Evolutionary conservation across 2,329 filamentous ascomycete species (phyloP).

Genomic region (Thielaviopsis punctulata): DNA sequence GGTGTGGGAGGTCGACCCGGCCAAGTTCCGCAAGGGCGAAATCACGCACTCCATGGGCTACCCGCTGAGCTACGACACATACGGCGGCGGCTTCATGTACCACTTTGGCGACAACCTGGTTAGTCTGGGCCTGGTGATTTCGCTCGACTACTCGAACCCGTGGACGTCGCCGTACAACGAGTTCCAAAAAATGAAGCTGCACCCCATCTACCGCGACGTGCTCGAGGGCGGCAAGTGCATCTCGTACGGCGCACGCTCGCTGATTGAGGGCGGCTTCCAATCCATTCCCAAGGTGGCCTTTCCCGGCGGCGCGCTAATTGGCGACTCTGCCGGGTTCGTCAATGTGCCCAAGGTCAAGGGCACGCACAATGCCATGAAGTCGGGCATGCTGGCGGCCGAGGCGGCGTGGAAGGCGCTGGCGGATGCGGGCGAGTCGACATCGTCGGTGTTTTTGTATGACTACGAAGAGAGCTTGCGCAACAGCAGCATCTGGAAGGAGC

Average conservation of each 20-base stretch:
- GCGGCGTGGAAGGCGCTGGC: slow-evolving; percentile 64
- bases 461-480: slow-evolving; percentile 81
- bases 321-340: slow-evolving; percentile 89
- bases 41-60: slow-evolving; percentile 87
- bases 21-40: slow-evolving; percentile 76
- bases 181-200: slow-evolving; percentile 97
- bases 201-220: slow-evolving; percentile 71
- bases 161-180: slow-evolving; percentile 92
- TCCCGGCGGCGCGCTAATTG: slow-evolving; percentile 85
- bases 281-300: slow-evolving; percentile 95
- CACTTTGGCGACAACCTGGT: slow-evolving; percentile 97
- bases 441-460: slow-evolving; percentile 78
- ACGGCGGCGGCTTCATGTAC: slow-evolving; percentile 98
- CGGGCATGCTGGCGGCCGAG: slow-evolving; percentile 89
- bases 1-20: slow-evolving; percentile 88
- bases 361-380: slow-evolving; percentile 94
- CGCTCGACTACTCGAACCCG: slow-evolving; percentile 88
- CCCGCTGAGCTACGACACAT: slow-evolving; percentile 72
- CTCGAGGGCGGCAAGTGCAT: slow-evolving; percentile 97
- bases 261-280: slow-evolving; percentile 92
- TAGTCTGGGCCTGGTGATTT: slow-evolving; percentile 76
- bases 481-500: slow-evolving; percentile 82
- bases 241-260: slow-evolving; percentile 79
- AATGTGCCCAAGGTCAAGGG: slow-evolving; percentile 98
- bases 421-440: slow-evolving; percentile 31